Evolutionary conservation across 2,329 filamentous ascomycete genomes (phyloP), one percentile per base, ranked within the genome.

Genomic region (Botrytis porri): DNA sequence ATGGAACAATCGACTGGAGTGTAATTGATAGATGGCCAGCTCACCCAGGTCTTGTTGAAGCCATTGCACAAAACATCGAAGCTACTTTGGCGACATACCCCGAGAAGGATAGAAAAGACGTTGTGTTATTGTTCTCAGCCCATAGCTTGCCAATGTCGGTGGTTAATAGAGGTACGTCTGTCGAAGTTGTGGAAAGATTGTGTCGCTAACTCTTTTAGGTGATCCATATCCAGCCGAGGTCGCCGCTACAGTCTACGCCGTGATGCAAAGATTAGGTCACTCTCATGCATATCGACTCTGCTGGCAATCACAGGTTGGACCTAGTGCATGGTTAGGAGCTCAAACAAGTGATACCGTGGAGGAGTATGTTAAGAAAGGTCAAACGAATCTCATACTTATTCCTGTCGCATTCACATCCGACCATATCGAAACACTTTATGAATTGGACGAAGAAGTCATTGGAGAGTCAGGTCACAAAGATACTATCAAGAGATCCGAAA

Each of bases 331-430:
- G 96, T 87, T 99, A 14, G 96, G 96, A 35, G 95, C 96, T 18
- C 96, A 99, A 82, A 99, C 96, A 0, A 90, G 91, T 74, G 90
- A 92, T 77, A 95, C 95, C 0, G 96, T 99, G 18, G 90, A 95
- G 80, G 88, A 94, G 74, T 97, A 98, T 81, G 90, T 98, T 77
- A 89, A 92, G 80, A 94, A 96, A 83, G 96, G 95, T 0, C 93
- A 98, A 80, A 97, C 91, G 72, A 94, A 99, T 80, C 86, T 99
- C 71, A 86, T 98, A 1, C 86, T 99, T 10, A 94, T 99, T 72
- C 96, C 96, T 0, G 97, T 99, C 76, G 96, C 96, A 9, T 99
- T 99, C 81, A 99, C 96, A 0, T 97, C 93, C n/a, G 96, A 99
- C 80, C 96, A 99, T 81, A 99, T 99, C 77, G 96, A 99, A 84